Evolutionary conservation across 352 stramenopile genomes (phyloP), one percentile per base, ranked within the genome.

Genomic region (Globisporangium middletonii): DNA sequence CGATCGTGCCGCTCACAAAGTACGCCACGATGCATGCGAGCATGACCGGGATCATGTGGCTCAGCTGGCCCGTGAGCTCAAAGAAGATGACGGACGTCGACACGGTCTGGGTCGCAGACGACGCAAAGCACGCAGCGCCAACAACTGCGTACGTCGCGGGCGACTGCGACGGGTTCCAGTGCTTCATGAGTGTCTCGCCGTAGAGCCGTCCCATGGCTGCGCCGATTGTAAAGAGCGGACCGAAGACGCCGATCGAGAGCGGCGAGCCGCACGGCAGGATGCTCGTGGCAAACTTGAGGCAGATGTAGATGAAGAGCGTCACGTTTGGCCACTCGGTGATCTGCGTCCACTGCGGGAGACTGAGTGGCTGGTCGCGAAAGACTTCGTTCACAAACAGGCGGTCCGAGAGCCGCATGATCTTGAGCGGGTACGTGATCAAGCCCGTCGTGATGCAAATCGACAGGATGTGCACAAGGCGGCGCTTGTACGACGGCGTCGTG

Each of bases 81-180:
- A 94, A 94, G 69, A 98, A 91, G 26, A 94, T 92, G 13, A 94
- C 79, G 0, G 81, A 78, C 1, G 83, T 94, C 0, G 83, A 97
- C 7, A 98, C 84, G 0, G 92, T 94, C 51, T 92, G 70, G 4
- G 93, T 98, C 11, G 92, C 91, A 4, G 89, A 96, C 0, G 88
- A 88, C 1, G 89, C 71, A 57, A 98, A 96, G 52, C 87, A 92
- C 8, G 91, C 92, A 3, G 93, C 93, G 2, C 92, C 93, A 11
- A 98, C 89, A 23, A 98, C 79, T 0, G 91, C 88, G 48, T 97
- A 98, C 7, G 83, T 89, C 0, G 81, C 81, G 16, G 82, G 78
- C 0, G 79, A 89, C 55, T 92, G 79, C 12, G 75, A 77, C n/a
- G 80, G 75, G 50, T 78, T 88, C 74, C 81, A 90, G 51, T 88